Conservation (phyloP, 1,139 yeast species). For the Meyerozyma smithsonii region DNA sequence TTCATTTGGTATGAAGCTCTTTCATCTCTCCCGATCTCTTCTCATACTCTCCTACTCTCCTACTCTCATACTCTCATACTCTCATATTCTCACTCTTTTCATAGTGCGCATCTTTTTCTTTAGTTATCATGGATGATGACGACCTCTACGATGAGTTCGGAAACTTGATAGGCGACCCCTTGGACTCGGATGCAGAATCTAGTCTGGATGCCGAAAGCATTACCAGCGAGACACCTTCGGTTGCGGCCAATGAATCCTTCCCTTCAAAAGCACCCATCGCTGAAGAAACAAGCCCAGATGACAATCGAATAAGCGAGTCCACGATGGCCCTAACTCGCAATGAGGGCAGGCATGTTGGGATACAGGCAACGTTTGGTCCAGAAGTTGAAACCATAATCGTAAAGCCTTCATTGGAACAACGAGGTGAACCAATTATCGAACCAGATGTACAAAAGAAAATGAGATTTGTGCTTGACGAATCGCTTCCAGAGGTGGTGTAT, state of each 20-base stretch:
- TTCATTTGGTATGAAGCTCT: no score
- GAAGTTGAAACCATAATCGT: constrained; percentile 57
- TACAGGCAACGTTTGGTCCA: constrained; percentile 37
- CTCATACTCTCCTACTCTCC: not conserved
- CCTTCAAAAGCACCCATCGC: no score
- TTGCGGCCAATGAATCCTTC: no score
- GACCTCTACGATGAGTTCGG: constrained; percentile 83
- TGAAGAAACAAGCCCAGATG: constrained; percentile 11
- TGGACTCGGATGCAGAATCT: constrained; percentile 42
- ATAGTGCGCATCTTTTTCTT: not conserved
- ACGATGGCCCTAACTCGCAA: not conserved
- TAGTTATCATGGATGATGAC: constrained; percentile 29
- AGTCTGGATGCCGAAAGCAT: not conserved
- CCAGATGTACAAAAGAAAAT: constrained; percentile 45
- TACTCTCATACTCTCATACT: not conserved
- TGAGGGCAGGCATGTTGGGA: not conserved
- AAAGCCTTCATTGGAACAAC: constrained; percentile 12
- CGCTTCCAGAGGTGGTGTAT: constrained; percentile 55
- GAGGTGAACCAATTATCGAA: constrained; percentile 59
- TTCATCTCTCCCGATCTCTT: not conserved
- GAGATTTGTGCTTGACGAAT: constrained; percentile 35
- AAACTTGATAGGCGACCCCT: constrained; percentile 55
- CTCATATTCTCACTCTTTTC: no score
- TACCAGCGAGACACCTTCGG: no score
- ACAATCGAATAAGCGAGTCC: not conserved